Conservation (phyloP, 805 yeast genomes). For the Metschnikowia shivogae region DNA sequence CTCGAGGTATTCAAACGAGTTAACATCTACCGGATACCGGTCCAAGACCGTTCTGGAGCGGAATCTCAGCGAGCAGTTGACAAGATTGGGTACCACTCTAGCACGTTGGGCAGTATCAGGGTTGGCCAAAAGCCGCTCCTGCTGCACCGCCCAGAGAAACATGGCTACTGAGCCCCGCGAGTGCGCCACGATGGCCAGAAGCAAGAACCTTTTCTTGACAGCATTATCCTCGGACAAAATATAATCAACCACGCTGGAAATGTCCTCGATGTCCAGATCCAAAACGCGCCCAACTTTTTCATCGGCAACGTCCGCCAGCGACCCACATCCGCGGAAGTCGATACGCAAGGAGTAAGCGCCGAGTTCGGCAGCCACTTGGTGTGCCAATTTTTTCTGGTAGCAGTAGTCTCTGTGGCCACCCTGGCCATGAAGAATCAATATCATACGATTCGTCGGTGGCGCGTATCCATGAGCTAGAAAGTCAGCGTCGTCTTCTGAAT, state of each 20-base stretch:
- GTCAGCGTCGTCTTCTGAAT: conserved; percentile 22
- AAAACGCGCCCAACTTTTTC: conserved; percentile 50
- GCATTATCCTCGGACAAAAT: conserved; percentile 29
- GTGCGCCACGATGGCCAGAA: conserved; percentile 66
- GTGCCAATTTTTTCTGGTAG: conserved; percentile 63
- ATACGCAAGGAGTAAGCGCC: conserved; percentile 70
- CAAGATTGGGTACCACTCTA: conserved; percentile 54
- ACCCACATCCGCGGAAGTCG: conserved; percentile 86
- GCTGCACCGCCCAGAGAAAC: conserved; percentile 63
- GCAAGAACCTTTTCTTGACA: conserved; percentile 38
- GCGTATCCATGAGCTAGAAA: conserved; percentile 25
- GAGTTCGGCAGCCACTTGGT: conserved; percentile 48
- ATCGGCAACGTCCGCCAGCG: conserved; percentile 51
- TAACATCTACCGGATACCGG: conserved; percentile 28
- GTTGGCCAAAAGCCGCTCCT: conserved; percentile 31
- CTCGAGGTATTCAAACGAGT: conserved; percentile 18
- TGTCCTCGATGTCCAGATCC: conserved; percentile 64
- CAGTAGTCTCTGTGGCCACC: conserved; percentile 82
- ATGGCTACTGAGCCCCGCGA: conserved; percentile 77
- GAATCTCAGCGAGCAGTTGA: conserved; percentile 74
- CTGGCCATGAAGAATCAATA: conserved; percentile 74
- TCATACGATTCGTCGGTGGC: conserved; percentile 47
- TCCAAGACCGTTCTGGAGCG: conserved; percentile 44
- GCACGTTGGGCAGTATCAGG: conserved; percentile 26
- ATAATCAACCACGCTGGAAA: conserved; percentile 39